Percentiles rank a stretch among this genome's conserved stretches.
Evolutionary conservation across 2,329 filamentous ascomycete genomes (phyloP).

Genomic region (Trichophyton verrucosum): DNA sequence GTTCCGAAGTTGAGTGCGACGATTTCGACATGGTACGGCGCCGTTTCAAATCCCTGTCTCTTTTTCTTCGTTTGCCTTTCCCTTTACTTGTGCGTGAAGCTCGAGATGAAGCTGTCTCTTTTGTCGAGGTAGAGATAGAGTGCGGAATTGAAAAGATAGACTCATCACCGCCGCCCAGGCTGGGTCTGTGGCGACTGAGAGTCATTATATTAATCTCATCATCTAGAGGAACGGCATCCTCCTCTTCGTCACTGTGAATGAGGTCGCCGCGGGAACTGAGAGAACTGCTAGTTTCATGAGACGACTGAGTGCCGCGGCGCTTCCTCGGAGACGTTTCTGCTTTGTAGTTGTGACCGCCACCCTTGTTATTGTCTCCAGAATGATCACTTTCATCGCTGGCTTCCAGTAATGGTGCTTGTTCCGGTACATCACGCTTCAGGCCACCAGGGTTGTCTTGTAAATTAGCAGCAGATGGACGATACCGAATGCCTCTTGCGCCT

Average conservation of each 20-base stretch:
- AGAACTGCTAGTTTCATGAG: constrained; percentile 72
- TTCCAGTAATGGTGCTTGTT: constrained; percentile 60
- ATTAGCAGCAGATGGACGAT: constrained; percentile 83
- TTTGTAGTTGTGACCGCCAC: constrained; percentile 21
- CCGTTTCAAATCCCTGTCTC: constrained; percentile 17
- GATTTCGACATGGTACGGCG: constrained; percentile 16
- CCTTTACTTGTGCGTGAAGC: constrained; percentile 27
- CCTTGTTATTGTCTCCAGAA: constrained; percentile 14
- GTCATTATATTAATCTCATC: constrained; percentile 75
- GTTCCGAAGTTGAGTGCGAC: constrained; percentile 18
- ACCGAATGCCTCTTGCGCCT: constrained; percentile 64
- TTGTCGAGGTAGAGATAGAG: constrained; percentile 37
- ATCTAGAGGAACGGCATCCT: constrained; percentile 83
- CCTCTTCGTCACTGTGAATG: constrained; percentile 83
- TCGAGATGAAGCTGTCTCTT: constrained; percentile 36
- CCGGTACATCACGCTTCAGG: constrained; percentile 30
- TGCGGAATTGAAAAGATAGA: constrained; percentile 34
- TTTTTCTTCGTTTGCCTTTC: constrained; percentile 23
- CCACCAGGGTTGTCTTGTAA: constrained; percentile 70
- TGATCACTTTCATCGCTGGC: constrained; percentile 39
- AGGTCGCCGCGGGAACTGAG: constrained; percentile 78
- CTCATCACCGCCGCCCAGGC: constrained; percentile 48
- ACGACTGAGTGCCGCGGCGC: constrained; percentile 67
- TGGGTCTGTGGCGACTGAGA: constrained; percentile 51
- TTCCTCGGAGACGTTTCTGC: constrained; percentile 23